Evolutionary conservation across 495 filamentous ascomycete species (phyloP), one percentile per base, ranked within the genome.

Genomic region (Wilcoxina mikolae): DNA sequence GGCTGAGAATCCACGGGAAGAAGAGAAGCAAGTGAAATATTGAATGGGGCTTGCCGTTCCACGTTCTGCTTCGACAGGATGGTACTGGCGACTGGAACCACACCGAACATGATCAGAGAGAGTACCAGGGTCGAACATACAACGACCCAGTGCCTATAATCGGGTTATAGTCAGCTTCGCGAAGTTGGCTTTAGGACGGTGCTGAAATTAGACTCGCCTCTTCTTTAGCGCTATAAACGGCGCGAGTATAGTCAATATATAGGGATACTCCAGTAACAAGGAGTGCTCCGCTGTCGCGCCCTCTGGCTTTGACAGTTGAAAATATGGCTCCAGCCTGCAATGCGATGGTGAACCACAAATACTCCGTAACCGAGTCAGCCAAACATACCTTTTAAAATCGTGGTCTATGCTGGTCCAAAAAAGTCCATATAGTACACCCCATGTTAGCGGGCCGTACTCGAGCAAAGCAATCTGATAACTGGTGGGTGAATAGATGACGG

Each of bases 251-350:
- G 33, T 22, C 1, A 61, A 27, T 3, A 3, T 28, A 10, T 60
- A 59, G 0, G 57, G 53, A 35, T 59, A 60, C 5, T 59, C 35
- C 0, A 59, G 41, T 7, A 56, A 26, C 2, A 61, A 17, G 0
- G 56, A 60, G 23, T 61, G 27, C n/a, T 33, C 35, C 10, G 53
- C 57, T 1, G 39, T 23, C 2, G 42, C 57, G 2, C 57, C 59
- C 2, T 22, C 48, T 9, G 26, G 23, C 4, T n/a, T 46, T 11
- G 54, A 53, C 39, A 60, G 49, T 33, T 56, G 58, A 24, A 60
- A 57, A 33, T 39, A 60, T 0, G 58, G 58, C 15, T 59, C 57
- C 2, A 59, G 57, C 0, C 56, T 35, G 43, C 43, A 12, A 24
- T 1, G 23, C 2, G 23, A 46, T 46, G 43, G 23, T 20, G 11